These are phyloP conservation scores for Trifolium fragiferum DNA, from an alignment of 306 rosid species.

Conservation along the genomic window DNA sequence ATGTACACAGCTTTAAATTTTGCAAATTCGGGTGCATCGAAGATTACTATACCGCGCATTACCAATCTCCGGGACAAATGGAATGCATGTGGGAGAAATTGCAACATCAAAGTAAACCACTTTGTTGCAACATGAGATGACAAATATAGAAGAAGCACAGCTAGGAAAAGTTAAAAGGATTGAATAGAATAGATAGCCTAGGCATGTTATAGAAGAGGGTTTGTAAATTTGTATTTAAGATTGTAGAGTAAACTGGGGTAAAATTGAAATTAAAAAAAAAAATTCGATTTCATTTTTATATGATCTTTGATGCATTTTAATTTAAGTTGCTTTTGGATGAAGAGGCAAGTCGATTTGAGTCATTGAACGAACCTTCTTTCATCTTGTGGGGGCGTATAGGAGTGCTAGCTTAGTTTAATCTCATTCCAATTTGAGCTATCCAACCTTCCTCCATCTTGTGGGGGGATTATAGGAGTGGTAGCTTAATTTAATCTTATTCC, in stretches of 20 bases:
- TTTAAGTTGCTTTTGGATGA: neutral
- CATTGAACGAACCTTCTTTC: too few species aligned
- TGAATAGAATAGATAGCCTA: constrained; percentile 9
- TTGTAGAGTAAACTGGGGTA: constrained; percentile 10
- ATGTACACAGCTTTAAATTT: constrained; percentile 74
- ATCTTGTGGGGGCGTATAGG: too few species aligned
- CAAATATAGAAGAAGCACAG: constrained; percentile 25
- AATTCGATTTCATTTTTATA: constrained; percentile 16
- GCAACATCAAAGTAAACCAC: constrained; percentile 62
- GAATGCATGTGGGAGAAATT: constrained; percentile 86
- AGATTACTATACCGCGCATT: constrained; percentile 83
- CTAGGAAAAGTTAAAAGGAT: constrained; percentile 54
- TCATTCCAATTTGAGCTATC: too few species aligned
- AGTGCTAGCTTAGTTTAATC: too few species aligned
- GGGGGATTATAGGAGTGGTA: too few species aligned
- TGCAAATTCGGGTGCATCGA: constrained; percentile 90
- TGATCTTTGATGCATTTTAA: too few species aligned
- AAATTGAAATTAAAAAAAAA: constrained; percentile 17
- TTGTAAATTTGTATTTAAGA: constrained; percentile 32
- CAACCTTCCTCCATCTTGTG: too few species aligned
- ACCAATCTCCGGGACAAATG: constrained; percentile 95
- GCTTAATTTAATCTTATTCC: too few species aligned
- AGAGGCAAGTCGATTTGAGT: neutral
- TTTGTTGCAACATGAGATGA: constrained; percentile 96
- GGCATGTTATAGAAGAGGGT: constrained; percentile 4